These are phyloP conservation scores for Lagerstroemia speciosa DNA, from an alignment of 345 rosid genomes.

Conservation along the genomic window DNA sequence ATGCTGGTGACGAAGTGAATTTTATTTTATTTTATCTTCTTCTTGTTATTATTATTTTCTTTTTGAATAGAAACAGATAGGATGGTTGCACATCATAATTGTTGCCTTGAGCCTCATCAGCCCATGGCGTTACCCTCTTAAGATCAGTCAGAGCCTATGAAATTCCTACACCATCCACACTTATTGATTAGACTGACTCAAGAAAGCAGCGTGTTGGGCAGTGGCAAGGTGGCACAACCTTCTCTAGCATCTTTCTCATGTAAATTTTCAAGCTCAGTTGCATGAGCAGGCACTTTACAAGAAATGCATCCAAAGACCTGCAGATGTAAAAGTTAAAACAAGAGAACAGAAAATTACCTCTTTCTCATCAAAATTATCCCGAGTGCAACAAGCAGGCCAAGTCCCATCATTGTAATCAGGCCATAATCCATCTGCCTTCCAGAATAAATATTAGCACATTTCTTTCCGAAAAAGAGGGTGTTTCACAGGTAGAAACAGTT, in stretches of 20 bases:
- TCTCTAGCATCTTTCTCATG: background rate
- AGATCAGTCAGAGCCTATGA: background rate
- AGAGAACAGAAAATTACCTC: conserved; percentile 34
- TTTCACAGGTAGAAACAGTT: background rate
- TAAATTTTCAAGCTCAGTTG: background rate
- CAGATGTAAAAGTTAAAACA: background rate
- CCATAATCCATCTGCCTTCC: conserved; percentile 81
- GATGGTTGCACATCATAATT: background rate
- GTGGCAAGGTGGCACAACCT: background rate
- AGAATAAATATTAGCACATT: background rate
- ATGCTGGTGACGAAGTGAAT: background rate
- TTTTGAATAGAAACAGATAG: background rate
- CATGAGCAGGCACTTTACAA: background rate
- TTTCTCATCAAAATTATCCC: conserved; percentile 45
- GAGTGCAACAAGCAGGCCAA: conserved; percentile 80
- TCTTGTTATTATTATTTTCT: no score
- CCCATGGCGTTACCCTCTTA: background rate
- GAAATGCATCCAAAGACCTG: background rate
- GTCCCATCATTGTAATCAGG: conserved; percentile 91
- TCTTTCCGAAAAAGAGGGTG: background rate
- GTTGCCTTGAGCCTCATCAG: background rate
- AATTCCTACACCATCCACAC: background rate
- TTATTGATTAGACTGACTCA: background rate
- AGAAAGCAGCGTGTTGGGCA: background rate
- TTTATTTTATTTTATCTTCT: no score